Evolutionary conservation across 768 basidiomycete genomes (phyloP).

Genomic region (Leucogyrophana mollusca): DNA sequence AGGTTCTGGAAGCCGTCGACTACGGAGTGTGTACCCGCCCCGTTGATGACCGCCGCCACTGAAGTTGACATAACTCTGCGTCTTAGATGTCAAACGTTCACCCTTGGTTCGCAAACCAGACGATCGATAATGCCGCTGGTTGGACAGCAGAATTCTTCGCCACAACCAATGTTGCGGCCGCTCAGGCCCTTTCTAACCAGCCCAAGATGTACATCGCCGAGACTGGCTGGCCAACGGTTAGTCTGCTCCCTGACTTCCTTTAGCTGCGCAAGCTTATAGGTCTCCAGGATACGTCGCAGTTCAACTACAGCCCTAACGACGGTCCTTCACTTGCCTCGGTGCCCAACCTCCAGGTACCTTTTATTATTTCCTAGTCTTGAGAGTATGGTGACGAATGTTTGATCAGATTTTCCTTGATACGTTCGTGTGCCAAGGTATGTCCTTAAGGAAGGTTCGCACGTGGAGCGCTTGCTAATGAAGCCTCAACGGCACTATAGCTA

Average conservation of each 20-base stretch:
- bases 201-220: constrained; percentile 92
- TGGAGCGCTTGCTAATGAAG: constrained; percentile 8
- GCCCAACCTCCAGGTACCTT: constrained; percentile 54
- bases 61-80: neutral
- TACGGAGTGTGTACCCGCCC: constrained; percentile 55
- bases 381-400: constrained; percentile 5
- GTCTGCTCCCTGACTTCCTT: constrained; percentile 13
- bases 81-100: constrained; percentile 85
- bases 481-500: constrained; percentile 49
- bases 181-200: constrained; percentile 58
- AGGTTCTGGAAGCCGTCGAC: constrained; percentile 61
- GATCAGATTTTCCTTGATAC: constrained; percentile 74
- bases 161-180: constrained; percentile 56
- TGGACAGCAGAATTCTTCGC: constrained; percentile 88
- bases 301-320: constrained; percentile 53
- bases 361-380: neutral
- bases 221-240: constrained; percentile 83
- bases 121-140: constrained; percentile 60
- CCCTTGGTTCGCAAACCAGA: constrained; percentile 88
- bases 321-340: constrained; percentile 66
- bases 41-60: constrained; percentile 1
- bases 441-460: neutral
- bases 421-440: constrained; percentile 65
- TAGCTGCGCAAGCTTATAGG: neutral
- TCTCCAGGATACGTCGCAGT: constrained; percentile 55